Percentiles rank a stretch among this genome's conserved stretches.
Evolutionary conservation across 176 grass and related monocot genomes (phyloP).

Genomic region (Juncus effusus): DNA sequence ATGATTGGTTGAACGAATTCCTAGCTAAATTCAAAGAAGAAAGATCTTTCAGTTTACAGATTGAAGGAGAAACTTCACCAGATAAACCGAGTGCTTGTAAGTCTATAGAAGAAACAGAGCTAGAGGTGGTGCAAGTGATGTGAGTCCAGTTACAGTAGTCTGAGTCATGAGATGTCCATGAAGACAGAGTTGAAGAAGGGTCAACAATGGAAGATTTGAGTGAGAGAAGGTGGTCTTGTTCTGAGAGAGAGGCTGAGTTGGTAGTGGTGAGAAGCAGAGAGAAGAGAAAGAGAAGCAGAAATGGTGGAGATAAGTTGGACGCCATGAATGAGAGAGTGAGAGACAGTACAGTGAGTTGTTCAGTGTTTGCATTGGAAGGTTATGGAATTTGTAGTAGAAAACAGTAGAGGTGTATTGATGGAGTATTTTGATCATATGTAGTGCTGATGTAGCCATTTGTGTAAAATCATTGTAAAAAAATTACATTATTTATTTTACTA

Average conservation of each 20-base stretch:
- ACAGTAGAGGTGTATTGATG: too few relatives aligned
- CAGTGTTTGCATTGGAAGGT: too few relatives aligned
- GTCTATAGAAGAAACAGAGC: conserved; percentile 25
- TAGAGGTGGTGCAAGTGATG: conserved; percentile 36
- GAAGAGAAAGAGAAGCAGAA: conserved; percentile 26
- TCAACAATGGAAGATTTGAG: conserved; percentile 54
- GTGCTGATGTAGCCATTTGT: too few relatives aligned
- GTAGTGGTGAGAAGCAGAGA: conserved; percentile 12
- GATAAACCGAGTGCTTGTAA: conserved; percentile 55
- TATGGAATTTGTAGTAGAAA: too few relatives aligned
- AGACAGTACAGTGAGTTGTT: neutral
- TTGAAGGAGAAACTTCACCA: conserved; percentile 38
- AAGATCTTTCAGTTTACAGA: conserved; percentile 52
- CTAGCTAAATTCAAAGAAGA: conserved; percentile 43
- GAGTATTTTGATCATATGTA: too few relatives aligned
- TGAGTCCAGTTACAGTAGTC: conserved; percentile 60
- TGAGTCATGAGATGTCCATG: conserved; percentile 41
- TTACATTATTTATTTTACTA: too few relatives aligned
- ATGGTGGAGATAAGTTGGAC: neutral
- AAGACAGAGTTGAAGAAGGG: conserved; percentile 42
- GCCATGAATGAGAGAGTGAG: conserved; percentile 40
- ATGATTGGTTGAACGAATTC: conserved; percentile 65
- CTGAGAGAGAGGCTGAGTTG: conserved; percentile 2
- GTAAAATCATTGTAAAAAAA: too few relatives aligned
- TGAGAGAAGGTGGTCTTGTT: conserved; percentile 42